A percentile compares a stretch with the other conserved stretches of the same genome.
phyloP scores from a whole-genome alignment of 345 rosid species.

The Iberis pinnata region DNA sequence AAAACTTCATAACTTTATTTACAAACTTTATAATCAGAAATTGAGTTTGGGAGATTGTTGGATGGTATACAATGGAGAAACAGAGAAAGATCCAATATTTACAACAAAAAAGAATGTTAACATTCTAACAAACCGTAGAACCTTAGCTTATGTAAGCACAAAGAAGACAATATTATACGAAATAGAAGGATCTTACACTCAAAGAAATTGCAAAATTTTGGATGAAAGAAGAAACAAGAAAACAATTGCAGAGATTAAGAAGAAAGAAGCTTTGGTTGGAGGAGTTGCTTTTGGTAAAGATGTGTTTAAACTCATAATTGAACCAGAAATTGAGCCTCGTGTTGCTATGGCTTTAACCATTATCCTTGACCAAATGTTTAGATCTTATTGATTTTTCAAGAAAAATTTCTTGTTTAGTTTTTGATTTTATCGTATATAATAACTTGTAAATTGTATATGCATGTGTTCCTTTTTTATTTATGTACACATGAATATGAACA shows the following conservation, averaged over 20 bases:
- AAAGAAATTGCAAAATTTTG: constrained; percentile 56
- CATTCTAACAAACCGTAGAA: constrained; percentile 36
- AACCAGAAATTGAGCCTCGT: constrained; percentile 47
- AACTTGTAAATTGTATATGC: no score
- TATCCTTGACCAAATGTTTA: constrained; percentile 85
- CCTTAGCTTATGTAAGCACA: constrained; percentile 47
- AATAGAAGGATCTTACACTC: constrained; percentile 75
- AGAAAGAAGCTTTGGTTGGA: constrained; percentile 51
- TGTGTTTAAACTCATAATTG: constrained; percentile 64
- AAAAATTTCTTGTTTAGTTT: no score
- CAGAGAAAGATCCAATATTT: constrained; percentile 43
- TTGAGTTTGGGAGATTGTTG: constrained; percentile 67
- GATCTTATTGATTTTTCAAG: constrained; percentile 34
- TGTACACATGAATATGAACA: no score
- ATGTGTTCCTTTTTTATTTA: not conserved
- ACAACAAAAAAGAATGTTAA: constrained; percentile 47
- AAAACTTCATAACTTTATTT: not conserved
- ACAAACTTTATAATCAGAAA: constrained; percentile 35
- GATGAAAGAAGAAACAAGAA: constrained; percentile 40
- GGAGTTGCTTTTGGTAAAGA: constrained; percentile 66
- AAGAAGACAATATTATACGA: constrained; percentile 39
- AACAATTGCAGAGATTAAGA: constrained; percentile 55
- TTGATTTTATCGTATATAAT: no score
- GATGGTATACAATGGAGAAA: constrained; percentile 80
- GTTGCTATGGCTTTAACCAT: constrained; percentile 81